A percentile compares a stretch with the other conserved stretches of the same genome.
phyloP scores from a whole-genome alignment of 2,329 filamentous ascomycete genomes.

The Ceratocystiopsis sp. region DNA sequence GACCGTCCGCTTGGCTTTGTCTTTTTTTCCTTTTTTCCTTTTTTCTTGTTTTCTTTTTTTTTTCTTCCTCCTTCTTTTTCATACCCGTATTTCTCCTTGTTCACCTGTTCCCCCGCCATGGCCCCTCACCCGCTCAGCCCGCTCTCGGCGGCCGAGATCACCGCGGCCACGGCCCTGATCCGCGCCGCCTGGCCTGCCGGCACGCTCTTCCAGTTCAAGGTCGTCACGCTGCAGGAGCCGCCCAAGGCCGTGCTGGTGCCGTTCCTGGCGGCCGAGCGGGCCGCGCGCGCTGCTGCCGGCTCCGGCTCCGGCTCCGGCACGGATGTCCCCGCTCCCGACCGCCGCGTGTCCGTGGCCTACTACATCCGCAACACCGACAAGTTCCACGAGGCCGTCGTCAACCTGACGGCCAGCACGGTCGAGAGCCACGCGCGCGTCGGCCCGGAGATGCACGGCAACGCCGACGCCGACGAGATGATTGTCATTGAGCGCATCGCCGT shows the following conservation, averaged over 20 bases:
- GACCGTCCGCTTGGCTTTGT: no score
- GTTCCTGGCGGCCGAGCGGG: slow-evolving; percentile 32
- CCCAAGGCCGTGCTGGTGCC: slow-evolving; percentile 32
- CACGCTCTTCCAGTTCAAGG: slow-evolving; percentile 43
- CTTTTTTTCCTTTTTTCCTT: no score
- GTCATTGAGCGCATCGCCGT: slow-evolving; percentile 37
- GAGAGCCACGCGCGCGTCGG: slow-evolving; percentile 42
- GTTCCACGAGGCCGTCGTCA: slow-evolving; percentile 41
- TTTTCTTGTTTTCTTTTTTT: neutral
- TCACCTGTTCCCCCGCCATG: neutral
- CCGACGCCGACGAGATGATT: slow-evolving; percentile 42
- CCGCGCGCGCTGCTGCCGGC: slow-evolving; percentile 16
- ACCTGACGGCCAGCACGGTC: slow-evolving; percentile 30
- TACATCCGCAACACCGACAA: slow-evolving; percentile 44
- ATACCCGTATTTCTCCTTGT: neutral
- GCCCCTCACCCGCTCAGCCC: slow-evolving; percentile 39
- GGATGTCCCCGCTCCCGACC: slow-evolving; percentile 22
- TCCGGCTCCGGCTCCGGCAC: neutral
- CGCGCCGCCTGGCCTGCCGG: slow-evolving; percentile 35
- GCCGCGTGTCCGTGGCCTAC: slow-evolving; percentile 38
- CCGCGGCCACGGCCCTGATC: slow-evolving; percentile 29
- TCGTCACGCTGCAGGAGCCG: slow-evolving; percentile 41
- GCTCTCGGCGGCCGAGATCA: slow-evolving; percentile 39
- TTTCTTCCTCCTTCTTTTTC: neutral
- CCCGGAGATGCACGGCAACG: slow-evolving; percentile 38